Evolutionary conservation across 2,329 filamentous ascomycete species (phyloP), one percentile per base, ranked within the genome.

Genomic region (Apiospora arundinis): DNA sequence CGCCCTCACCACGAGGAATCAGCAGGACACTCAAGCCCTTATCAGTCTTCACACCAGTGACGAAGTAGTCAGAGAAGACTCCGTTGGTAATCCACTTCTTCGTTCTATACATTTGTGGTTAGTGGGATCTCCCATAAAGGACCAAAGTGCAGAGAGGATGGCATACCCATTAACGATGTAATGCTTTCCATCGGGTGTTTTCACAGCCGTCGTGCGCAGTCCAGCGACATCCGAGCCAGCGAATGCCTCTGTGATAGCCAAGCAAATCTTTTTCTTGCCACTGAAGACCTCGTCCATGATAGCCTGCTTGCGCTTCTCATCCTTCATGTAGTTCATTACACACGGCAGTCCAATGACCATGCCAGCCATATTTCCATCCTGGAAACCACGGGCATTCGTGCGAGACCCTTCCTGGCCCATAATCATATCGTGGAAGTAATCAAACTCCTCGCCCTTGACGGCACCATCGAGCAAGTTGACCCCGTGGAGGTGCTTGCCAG

Each of bases 181-280:
- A 82, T 91, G 87, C 80, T 92, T 91, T 66, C 93, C 93, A 78
- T 95, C 92, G 1, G 90, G 82, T 0, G 92, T 94, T 84, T 94
- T 94, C 75, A 87, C 87, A 1, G 93, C 93, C 0, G 93, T 96
- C 0, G 94, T 96, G 73, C 92, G 87, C 48, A 97, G 85, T 21
- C 92, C 91, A 18, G 94, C 93, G 5, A 97, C 94, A 80, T 97
- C 94, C 48, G 89, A 92, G 18, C 94, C 94, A 21, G 94, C 94
- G 82, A 97, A 96, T 0, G 94, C 94, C 82, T 97, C 94, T 1
- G 94, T 96, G 78, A 97, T 94, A 69, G 94, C 94, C 3, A 97
- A 85, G 78, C 92, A 95, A 79, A 96, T 94, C 86, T 95, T 95
- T 89, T 96, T 96, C 86, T 91, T 90, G 72, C 94, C 94, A 65